Conservation (phyloP, 2,329 filamentous ascomycete species). For the Alternaria tenuissima region DNA sequence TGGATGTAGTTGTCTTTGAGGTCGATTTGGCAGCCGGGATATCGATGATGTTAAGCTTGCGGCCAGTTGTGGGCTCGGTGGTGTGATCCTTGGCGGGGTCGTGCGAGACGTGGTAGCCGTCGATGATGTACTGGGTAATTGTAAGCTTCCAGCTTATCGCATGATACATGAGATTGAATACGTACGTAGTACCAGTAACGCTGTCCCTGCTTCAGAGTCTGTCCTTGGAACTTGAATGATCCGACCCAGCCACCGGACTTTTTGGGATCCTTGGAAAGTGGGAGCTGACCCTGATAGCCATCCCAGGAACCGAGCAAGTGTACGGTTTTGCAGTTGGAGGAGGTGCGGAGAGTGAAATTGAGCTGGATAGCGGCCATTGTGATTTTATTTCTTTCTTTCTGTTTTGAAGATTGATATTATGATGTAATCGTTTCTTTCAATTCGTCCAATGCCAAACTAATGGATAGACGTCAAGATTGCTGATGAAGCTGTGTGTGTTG, state of each 20-base stretch:
- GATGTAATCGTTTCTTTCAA: conserved; percentile 37
- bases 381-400: conserved; percentile 36
- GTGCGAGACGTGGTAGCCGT: conserved; percentile 97
- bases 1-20: conserved; percentile 58
- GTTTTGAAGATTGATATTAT: conserved; percentile 31
- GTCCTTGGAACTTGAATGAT: conserved; percentile 92
- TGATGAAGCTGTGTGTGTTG: conserved; percentile 43
- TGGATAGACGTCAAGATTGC: conserved; percentile 49
- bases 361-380: conserved; percentile 90
- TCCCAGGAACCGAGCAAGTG: conserved; percentile 99
- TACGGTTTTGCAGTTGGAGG: conserved; percentile 94
- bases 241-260: conserved; percentile 95
- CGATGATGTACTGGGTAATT: conserved; percentile 80
- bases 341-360: conserved; percentile 95
- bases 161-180: conserved; percentile 16
- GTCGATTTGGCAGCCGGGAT: conserved; percentile 67
- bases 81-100: conserved; percentile 90
- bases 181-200: conserved; percentile 97
- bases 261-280: conserved; percentile 87
- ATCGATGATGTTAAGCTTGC: conserved; percentile 97
- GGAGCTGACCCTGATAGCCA: conserved; percentile 93
- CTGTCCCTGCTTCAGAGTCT: conserved; percentile 84
- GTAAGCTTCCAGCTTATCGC: conserved; percentile 27
- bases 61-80: conserved; percentile 94
- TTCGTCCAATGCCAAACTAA: conserved; percentile 47